Conservation (phyloP, 768 basidiomycete genomes). For the Wakefieldia striispora region DNA sequence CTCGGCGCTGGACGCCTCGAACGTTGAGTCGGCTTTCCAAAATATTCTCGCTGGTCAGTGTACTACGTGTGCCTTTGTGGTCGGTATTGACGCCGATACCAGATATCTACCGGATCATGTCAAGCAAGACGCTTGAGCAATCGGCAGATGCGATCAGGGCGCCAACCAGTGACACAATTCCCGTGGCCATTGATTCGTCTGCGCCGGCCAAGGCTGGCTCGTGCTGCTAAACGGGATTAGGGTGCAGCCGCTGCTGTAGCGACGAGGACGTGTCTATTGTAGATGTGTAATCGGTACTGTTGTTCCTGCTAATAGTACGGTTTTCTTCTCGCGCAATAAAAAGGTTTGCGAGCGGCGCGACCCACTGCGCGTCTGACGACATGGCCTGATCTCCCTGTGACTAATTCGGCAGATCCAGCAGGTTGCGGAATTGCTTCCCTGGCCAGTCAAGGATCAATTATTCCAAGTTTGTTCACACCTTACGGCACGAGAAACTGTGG, state of each 20-base stretch:
- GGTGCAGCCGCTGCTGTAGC: slow-evolving; percentile 7
- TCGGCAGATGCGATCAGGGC: slow-evolving; percentile 75
- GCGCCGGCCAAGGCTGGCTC: slow-evolving; percentile 50
- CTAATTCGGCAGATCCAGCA: slow-evolving; percentile 86
- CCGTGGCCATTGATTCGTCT: slow-evolving; percentile 67
- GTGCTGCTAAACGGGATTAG: slow-evolving; percentile 52
- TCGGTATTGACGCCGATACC: slow-evolving; percentile 5
- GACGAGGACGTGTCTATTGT: slow-evolving; percentile 9
- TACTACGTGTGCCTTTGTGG: background rate
- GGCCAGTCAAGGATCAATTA: slow-evolving; percentile 81
- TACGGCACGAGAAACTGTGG: slow-evolving; percentile 63
- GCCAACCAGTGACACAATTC: slow-evolving; percentile 80
- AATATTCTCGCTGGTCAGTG: slow-evolving; percentile 85
- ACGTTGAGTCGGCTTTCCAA: slow-evolving; percentile 97
- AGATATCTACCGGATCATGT: slow-evolving; percentile 99
- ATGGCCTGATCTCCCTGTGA: slow-evolving; percentile 86
- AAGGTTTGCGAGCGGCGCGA: slow-evolving; percentile 81
- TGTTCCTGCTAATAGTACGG: slow-evolving; percentile 24
- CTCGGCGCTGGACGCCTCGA: slow-evolving; percentile 98
- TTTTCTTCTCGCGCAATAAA: slow-evolving; percentile 6
- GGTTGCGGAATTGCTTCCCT: slow-evolving; percentile 95
- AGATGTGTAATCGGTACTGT: slow-evolving; percentile 26
- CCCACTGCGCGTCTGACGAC: slow-evolving; percentile 82
- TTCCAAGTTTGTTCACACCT: slow-evolving; percentile 69
- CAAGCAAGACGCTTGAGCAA: slow-evolving; percentile 91